phyloP scores from a whole-genome alignment of 2,329 filamentous ascomycete species.

The Rhynchosporium graminicola region DNA sequence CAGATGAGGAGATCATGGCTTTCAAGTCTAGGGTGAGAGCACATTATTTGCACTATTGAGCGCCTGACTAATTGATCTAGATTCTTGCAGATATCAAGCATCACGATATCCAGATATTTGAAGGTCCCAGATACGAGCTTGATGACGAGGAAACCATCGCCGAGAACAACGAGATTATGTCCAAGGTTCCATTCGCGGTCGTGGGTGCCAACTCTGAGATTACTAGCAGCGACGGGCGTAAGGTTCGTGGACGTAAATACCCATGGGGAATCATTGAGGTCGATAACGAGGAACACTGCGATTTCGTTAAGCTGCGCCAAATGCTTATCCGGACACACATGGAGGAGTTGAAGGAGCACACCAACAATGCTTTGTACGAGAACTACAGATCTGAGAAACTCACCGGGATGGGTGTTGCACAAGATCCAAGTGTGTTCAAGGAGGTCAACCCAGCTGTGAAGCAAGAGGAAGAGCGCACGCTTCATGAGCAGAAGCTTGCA shows the following conservation, averaged over 20 bases:
- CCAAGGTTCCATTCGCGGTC: conserved; percentile 97
- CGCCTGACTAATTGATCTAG: conserved; percentile 50
- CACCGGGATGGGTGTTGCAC: conserved; percentile 95
- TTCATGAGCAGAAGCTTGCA: conserved; percentile 99
- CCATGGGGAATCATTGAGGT: conserved; percentile 99
- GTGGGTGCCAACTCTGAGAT: conserved; percentile 97
- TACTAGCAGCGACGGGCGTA: conserved; percentile 85
- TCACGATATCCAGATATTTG: conserved; percentile 98
- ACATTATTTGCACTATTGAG: background rate
- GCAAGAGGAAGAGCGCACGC: conserved; percentile 96
- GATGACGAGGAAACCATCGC: conserved; percentile 99
- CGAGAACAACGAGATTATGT: conserved; percentile 99
- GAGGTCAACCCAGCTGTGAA: conserved; percentile 99
- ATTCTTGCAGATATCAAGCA: conserved; percentile 96
- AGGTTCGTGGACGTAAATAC: conserved; percentile 93
- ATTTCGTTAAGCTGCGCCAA: conserved; percentile 99
- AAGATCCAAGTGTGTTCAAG: conserved; percentile 99
- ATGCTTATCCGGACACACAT: conserved; percentile 99
- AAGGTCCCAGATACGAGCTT: conserved; percentile 96
- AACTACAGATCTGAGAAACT: conserved; percentile 99
- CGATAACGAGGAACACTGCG: conserved; percentile 99
- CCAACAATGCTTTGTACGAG: conserved; percentile 98
- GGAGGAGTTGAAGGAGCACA: conserved; percentile 99
- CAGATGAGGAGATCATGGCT: conserved; percentile 88
- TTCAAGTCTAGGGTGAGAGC: conserved; percentile 93